Evolutionary conservation across 2,329 filamentous ascomycete species (phyloP).

Genomic region (Sporothrix protearum): DNA sequence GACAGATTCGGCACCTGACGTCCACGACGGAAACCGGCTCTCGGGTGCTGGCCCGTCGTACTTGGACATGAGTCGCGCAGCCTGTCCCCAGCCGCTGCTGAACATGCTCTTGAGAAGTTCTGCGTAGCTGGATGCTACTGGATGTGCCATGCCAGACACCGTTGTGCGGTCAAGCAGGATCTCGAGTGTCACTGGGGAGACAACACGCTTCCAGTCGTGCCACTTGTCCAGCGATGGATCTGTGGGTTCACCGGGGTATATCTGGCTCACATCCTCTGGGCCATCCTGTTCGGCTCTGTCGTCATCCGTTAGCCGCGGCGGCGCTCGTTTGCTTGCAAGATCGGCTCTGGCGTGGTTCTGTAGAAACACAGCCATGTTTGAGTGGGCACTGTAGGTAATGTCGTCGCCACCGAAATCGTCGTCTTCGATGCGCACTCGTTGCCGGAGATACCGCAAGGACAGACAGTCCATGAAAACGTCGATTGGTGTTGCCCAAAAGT

Average conservation of each 20-base stretch:
- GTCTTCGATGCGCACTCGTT: neutral
- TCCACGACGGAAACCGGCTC: neutral
- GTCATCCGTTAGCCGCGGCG: neutral
- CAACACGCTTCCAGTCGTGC: neutral
- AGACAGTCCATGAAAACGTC: conserved; percentile 11
- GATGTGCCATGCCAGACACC: neutral
- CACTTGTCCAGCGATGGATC: neutral
- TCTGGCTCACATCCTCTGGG: neutral
- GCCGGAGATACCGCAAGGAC: neutral
- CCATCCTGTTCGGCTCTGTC: neutral
- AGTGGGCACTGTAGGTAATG: neutral
- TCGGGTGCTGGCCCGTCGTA: conserved; percentile 11
- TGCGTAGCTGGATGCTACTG: neutral
- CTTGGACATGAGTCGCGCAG: conserved; percentile 8
- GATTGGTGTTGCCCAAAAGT: conserved; percentile 13
- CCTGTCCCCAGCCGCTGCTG: neutral
- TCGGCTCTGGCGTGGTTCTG: neutral
- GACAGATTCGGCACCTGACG: neutral
- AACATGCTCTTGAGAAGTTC: neutral
- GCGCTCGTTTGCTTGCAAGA: neutral
- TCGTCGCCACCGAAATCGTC: neutral
- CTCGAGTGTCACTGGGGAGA: neutral
- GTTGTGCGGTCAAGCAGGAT: neutral
- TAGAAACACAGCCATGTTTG: neutral
- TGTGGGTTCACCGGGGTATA: neutral